phyloP scores from a whole-genome alignment of 352 stramenopile species.

The Phytophthora kernoviae region DNA sequence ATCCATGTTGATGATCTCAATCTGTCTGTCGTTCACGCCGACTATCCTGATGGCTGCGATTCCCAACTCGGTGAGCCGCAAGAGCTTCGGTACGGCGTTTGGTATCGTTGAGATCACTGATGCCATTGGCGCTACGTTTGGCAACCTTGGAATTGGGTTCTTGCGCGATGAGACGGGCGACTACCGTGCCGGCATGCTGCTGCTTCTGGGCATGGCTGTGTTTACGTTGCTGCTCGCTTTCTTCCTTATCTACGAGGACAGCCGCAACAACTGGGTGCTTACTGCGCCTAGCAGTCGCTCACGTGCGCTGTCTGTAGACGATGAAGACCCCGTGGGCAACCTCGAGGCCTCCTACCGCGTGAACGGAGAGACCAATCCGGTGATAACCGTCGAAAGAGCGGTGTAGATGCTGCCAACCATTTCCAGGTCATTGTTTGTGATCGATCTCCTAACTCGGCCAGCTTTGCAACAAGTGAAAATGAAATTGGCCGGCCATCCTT shows the following conservation, averaged over 20 bases:
- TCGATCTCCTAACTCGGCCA: slow-evolving; percentile 18
- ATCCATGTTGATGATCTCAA: slow-evolving; percentile 87
- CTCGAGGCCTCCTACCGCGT: slow-evolving; percentile 38
- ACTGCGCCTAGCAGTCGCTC: slow-evolving; percentile 59
- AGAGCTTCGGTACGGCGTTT: slow-evolving; percentile 84
- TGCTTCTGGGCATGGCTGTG: slow-evolving; percentile 77
- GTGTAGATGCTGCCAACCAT: slow-evolving; percentile 7
- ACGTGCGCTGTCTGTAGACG: slow-evolving; percentile 61
- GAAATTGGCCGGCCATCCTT: slow-evolving; percentile 18
- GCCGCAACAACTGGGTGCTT: slow-evolving; percentile 55
- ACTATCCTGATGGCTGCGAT: slow-evolving; percentile 90
- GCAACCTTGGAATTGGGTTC: slow-evolving; percentile 87
- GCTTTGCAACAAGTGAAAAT: slow-evolving; percentile 17
- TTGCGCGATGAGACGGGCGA: slow-evolving; percentile 80
- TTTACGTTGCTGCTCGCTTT: slow-evolving; percentile 74
- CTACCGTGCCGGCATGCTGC: slow-evolving; percentile 85
- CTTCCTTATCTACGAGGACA: slow-evolving; percentile 68
- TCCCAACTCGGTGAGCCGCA: slow-evolving; percentile 73
- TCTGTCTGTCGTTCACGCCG: slow-evolving; percentile 86
- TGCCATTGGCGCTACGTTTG: slow-evolving; percentile 77
- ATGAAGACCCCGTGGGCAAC: slow-evolving; percentile 57
- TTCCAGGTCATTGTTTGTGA: slow-evolving; percentile 2
- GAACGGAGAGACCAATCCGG: slow-evolving; percentile 24
- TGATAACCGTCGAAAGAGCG: slow-evolving; percentile 1
- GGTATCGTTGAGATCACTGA: slow-evolving; percentile 89